A percentile compares a stretch with the other conserved stretches of the same genome.
phyloP scores from a whole-genome alignment of 2,329 filamentous ascomycete genomes.

The Cordyceps tenuipes region DNA sequence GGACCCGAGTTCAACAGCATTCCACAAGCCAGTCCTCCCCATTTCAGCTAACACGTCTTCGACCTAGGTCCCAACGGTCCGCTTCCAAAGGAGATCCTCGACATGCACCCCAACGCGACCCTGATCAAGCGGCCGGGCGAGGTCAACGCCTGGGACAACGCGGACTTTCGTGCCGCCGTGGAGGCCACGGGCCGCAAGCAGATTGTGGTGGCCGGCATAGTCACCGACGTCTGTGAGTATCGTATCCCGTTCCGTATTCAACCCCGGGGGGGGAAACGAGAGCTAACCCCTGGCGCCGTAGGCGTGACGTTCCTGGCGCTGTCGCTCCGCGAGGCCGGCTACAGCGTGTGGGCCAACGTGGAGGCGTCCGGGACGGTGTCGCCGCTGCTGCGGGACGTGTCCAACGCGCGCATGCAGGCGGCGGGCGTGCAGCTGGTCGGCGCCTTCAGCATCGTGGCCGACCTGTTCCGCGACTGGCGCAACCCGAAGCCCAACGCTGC shows the following conservation, averaged over 20 bases:
- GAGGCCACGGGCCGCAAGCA: conserved; percentile 58
- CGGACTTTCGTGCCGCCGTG: conserved; percentile 58
- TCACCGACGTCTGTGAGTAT: conserved; percentile 58
- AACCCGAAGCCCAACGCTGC: conserved; percentile 16
- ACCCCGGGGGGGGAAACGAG: too few relatives aligned
- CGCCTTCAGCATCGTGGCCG: conserved; percentile 55
- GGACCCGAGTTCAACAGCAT: too few relatives aligned
- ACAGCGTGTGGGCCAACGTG: conserved; percentile 64
- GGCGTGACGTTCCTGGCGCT: conserved; percentile 64
- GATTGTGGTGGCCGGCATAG: conserved; percentile 63
- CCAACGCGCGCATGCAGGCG: conserved; percentile 57
- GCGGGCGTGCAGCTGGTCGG: conserved; percentile 58
- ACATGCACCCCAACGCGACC: conserved; percentile 58
- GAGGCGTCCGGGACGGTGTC: conserved; percentile 63
- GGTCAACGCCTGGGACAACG: conserved; percentile 70
- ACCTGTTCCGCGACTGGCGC: conserved; percentile 66
- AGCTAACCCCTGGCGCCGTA: neutral
- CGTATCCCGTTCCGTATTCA: too few relatives aligned
- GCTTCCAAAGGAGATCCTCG: conserved; percentile 59
- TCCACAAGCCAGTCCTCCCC: too few relatives aligned
- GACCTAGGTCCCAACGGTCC: conserved; percentile 59
- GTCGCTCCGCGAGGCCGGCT: conserved; percentile 62
- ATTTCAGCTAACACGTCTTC: neutral
- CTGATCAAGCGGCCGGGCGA: conserved; percentile 62
- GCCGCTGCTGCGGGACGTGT: conserved; percentile 49